Evolutionary conservation across 2,329 filamentous ascomycete species (phyloP).

Genomic region (Penicillium polonicum): DNA sequence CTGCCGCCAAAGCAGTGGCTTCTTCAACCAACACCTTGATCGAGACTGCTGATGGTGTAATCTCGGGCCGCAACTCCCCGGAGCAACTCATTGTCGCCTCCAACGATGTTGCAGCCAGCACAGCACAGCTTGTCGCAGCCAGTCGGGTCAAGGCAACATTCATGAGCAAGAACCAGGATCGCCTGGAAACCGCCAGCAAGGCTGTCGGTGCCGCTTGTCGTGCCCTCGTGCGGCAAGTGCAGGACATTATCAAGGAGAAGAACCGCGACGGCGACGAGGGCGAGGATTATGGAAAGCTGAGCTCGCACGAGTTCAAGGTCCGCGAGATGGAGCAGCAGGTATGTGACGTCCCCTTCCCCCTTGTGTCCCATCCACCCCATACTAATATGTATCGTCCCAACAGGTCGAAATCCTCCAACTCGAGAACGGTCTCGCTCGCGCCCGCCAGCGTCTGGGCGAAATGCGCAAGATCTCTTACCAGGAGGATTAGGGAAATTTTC

Average conservation of each 20-base stretch:
- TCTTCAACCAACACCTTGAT: slow-evolving; percentile 92
- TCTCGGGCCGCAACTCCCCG: slow-evolving; percentile 85
- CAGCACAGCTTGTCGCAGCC: slow-evolving; percentile 92
- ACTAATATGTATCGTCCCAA: slow-evolving; percentile 14
- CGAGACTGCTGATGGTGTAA: slow-evolving; percentile 94
- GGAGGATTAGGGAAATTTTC: slow-evolving; percentile 57
- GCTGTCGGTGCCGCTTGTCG: slow-evolving; percentile 88
- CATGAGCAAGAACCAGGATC: slow-evolving; percentile 96
- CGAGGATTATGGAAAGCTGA: slow-evolving; percentile 84
- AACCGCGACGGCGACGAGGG: slow-evolving; percentile 73
- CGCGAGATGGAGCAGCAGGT: slow-evolving; percentile 99
- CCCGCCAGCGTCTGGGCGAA: slow-evolving; percentile 82
- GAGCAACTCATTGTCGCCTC: slow-evolving; percentile 98
- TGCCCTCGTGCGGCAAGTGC: slow-evolving; percentile 85
- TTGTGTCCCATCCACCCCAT: neutral
- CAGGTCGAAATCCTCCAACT: slow-evolving; percentile 96
- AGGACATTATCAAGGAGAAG: slow-evolving; percentile 87
- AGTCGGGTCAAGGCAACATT: slow-evolving; percentile 96
- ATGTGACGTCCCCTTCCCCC: slow-evolving; percentile 38
- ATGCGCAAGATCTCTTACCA: slow-evolving; percentile 98
- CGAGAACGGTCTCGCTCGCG: slow-evolving; percentile 78
- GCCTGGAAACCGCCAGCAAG: slow-evolving; percentile 85
- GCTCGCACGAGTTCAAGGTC: slow-evolving; percentile 96
- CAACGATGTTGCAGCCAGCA: slow-evolving; percentile 94
- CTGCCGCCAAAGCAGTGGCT: slow-evolving; percentile 93